These are phyloP conservation scores for Inonotus hispidus DNA, from an alignment of 1,284 basidiomycete species.

Conservation along the genomic window DNA sequence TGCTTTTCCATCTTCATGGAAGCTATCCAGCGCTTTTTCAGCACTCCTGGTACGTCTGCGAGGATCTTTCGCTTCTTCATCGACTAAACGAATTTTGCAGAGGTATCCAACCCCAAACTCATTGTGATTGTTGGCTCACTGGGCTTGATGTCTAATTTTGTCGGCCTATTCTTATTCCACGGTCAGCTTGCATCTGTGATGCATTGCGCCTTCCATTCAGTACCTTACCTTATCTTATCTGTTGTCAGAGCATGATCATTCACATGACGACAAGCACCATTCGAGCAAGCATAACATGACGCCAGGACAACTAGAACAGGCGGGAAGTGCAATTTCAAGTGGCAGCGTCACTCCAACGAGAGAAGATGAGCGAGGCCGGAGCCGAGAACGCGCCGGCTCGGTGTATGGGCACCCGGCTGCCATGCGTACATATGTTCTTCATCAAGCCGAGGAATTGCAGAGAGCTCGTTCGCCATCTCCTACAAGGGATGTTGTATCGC, in stretches of 20 bases:
- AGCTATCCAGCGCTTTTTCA: conserved; percentile 88
- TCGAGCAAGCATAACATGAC: conserved; percentile 15
- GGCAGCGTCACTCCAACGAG: conserved; percentile 24
- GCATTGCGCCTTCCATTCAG: not conserved
- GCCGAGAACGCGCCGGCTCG: conserved; percentile 44
- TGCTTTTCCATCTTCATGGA: conserved; percentile 96
- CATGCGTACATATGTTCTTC: conserved; percentile 83
- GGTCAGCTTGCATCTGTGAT: conserved; percentile 45
- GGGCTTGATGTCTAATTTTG: conserved; percentile 87
- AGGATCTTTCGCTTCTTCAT: not conserved
- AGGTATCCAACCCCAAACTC: conserved; percentile 84
- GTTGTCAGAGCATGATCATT: conserved; percentile 63
- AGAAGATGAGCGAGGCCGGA: conserved; percentile 22
- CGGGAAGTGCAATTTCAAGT: conserved; percentile 16
- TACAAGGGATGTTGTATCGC: not conserved
- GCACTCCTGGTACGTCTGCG: conserved; percentile 59
- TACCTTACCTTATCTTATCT: conserved; percentile 7
- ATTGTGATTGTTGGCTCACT: conserved; percentile 89
- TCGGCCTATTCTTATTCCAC: conserved; percentile 94
- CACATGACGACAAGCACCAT: conserved; percentile 35
- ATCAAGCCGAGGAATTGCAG: conserved; percentile 81
- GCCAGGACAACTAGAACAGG: conserved; percentile 9
- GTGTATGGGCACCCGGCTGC: conserved; percentile 85
- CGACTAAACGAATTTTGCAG: conserved; percentile 36
- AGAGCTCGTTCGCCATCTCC: conserved; percentile 46